Evolutionary conservation across 2,329 filamentous ascomycete species (phyloP), one percentile per base, ranked within the genome.

Genomic region (Harringtonia aguacate): DNA sequence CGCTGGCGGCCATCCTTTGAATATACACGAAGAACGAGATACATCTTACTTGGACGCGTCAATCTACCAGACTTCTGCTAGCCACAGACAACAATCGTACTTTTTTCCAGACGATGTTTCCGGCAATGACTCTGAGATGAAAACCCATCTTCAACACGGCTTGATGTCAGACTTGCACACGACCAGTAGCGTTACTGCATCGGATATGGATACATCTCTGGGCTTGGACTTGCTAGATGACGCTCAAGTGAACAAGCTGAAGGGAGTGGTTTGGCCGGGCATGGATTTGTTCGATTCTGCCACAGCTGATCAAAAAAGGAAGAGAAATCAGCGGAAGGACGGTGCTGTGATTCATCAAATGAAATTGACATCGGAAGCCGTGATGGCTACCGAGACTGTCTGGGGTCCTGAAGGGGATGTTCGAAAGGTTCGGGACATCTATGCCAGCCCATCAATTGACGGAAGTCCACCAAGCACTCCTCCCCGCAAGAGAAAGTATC

Each of bases 281-380:
- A 89, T 89, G 84, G 75, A 77, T 43, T 71, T 86, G n/a, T 88
- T 89, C 57, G 85, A 90, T 59, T 79, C 85, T 43, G 85, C 85
- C 5, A 84, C 81, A 5, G 73, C 79, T 15, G 76, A 82, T 48
- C 82, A 84, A 70, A 81, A 78, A 53, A 73, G 80, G 37, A 85
- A 78, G 63, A 72, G 85, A 41, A 89, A 89, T 57, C 85, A 90
- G 61, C 79, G 82, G 54, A 90, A 90, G 59, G 77, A 81, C 43
- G 71, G 68, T n/a, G 80, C 77, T 1, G 79, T 86, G n/a, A 64
- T 87, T 20, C 68, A 75, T 44, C 73, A 75, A 46, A 78, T 90
- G 61, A 72, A 79, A 52, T 60, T 70, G 42, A 77, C 75, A 17
- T 87, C 84, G 1, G 68, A 72, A 50, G 67, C 70, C 3, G 76